These are phyloP conservation scores for Rehmannia glutinosa DNA, from an alignment of 257 asterid genomes.

Conservation along the genomic window DNA sequence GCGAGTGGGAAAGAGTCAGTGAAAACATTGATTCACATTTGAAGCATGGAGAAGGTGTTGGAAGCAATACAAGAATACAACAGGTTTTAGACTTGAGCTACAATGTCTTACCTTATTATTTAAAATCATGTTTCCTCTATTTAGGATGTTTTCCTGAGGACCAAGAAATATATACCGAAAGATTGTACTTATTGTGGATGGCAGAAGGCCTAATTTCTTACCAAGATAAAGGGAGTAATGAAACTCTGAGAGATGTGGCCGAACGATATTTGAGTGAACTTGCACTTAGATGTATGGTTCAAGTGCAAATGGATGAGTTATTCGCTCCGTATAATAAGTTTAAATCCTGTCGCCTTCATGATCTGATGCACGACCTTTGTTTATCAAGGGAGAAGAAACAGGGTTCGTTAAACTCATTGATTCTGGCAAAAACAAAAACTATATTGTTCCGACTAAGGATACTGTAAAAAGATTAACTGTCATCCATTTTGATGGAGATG, in stretches of 20 bases:
- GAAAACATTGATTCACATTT: not conserved
- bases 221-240: not conserved
- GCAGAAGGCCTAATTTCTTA: constrained; percentile 9
- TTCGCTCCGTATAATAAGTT: not conserved
- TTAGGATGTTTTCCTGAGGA: constrained; percentile 15
- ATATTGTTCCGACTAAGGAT: no score
- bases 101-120: constrained; percentile 20
- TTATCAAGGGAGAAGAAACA: constrained; percentile 11
- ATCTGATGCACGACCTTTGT: constrained; percentile 23
- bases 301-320: not conserved
- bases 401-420: not conserved
- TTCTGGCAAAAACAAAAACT: not conserved
- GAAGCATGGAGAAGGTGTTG: no score
- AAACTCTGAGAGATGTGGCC: constrained; percentile 21
- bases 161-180: not conserved
- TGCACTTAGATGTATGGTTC: constrained; percentile 15
- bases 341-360: constrained; percentile 13
- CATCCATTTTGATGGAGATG: not conserved
- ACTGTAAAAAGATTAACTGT: not conserved
- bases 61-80: not conserved
- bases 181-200: constrained; percentile 8
- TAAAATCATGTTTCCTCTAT: no score
- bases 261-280: constrained; percentile 19
- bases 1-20: constrained; percentile 15
- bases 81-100: constrained; percentile 15